phyloP scores from a whole-genome alignment of 106 monocot genomes.

The Acanthochlamys bracteata region DNA sequence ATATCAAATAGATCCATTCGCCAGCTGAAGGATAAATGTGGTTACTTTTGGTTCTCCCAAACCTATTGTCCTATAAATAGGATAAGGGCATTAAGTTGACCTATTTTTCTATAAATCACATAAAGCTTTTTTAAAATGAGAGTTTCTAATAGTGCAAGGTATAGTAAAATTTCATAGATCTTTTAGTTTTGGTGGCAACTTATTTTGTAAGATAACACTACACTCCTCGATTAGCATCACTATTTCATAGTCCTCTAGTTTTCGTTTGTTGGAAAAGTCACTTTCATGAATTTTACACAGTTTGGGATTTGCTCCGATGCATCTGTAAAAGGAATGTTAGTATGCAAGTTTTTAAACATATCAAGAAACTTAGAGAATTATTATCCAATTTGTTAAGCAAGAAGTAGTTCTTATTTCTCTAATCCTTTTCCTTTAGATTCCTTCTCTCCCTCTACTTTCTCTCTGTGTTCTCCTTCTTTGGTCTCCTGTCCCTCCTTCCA shows the following conservation, averaged over 20 bases:
- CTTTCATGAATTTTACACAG: no score
- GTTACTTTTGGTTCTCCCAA: neutral
- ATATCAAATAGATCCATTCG: neutral
- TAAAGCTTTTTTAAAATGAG: no score
- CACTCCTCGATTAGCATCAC: no score
- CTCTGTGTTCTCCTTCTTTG: no score
- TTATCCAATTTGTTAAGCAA: neutral
- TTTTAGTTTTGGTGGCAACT: neutral
- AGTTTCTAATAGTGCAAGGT: neutral
- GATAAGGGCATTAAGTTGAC: neutral
- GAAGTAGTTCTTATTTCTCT: no score
- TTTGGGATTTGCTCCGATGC: neutral
- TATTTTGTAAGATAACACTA: neutral
- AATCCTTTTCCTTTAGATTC: no score
- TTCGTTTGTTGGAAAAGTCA: no score
- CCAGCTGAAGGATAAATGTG: neutral
- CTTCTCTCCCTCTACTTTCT: no score
- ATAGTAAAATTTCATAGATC: neutral
- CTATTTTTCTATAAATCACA: neutral
- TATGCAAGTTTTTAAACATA: neutral
- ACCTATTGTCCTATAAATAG: neutral
- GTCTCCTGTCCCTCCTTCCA: no score
- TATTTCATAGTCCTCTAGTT: no score
- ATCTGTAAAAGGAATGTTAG: no score
- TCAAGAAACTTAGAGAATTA: neutral